Base-by-base conservation (phyloP, 441 rosid species). In the Isatis lusitanica region DNA sequence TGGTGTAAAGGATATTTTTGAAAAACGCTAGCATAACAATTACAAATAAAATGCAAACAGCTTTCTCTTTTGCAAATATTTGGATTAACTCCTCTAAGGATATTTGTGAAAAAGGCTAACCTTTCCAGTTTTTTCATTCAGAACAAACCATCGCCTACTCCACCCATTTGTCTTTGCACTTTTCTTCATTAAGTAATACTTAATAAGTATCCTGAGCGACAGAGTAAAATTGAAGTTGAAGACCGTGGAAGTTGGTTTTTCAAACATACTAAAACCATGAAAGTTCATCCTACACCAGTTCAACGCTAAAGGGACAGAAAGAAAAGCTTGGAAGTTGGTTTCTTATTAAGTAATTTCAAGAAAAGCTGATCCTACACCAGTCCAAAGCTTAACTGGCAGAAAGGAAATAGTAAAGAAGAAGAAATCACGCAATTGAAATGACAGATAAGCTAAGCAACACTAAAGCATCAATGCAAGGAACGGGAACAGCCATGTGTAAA, bases 61-160 rank as follows among this genome's bases (percentile, higher is more conserved):
- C 67, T 47, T 65, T 71, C 57, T 46, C 18, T 40, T 65, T 16
- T 50, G 60, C 38, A 55, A 13, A 56, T 39, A 71, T 64, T 56
- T 56, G 53, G 53, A 44, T 70, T 17, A 51, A 60, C 18, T 62
- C 50, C 50, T 18, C 26, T n/a, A 75, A 56, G 48, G 8, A 64
- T 38, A 30, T 8, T 40, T 50, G 16, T 50, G 16, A 52, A 63
- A 63, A 52, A 53, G 46, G 46, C 88, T 80, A 74, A 90, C 99
- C 98, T 95, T 95, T 82, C 98, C 97, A 68, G 83, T 91, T 83
- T 91, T 95, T 81, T 91, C 97, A 85, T 90, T 95, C 77, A 95
- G 79, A 36, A 95, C 99, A 87, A 95, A 95, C 99, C 99, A 95
- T 59, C 94, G 87, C 81, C 82, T 85, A 77, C 94, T 86, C 99